Conservation (phyloP, 768 basidiomycete genomes). For the Coprinellus aureogranulatus region DNA sequence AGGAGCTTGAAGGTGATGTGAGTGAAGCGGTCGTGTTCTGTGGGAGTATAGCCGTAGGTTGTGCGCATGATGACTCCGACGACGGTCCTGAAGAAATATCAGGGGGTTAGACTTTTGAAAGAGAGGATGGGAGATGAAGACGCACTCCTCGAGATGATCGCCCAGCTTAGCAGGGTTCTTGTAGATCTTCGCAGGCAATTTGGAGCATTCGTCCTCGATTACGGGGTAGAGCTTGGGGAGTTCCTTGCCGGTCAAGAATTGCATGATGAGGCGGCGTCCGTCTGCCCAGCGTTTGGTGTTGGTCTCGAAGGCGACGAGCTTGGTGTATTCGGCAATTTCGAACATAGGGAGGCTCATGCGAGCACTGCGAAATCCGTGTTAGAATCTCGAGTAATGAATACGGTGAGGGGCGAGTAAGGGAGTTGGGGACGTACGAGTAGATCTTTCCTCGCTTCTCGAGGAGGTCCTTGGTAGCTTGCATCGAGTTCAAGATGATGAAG, state of each 20-base stretch:
- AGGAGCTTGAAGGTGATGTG: constrained; percentile 4
- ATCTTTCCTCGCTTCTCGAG: constrained; percentile 40
- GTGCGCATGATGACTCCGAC: constrained; percentile 1
- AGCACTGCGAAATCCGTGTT: too few species aligned
- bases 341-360: not conserved
- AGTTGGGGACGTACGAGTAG: too few species aligned
- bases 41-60: not conserved
- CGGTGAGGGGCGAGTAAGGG: too few species aligned
- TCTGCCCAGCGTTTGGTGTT: constrained; percentile 1
- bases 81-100: constrained; percentile 1
- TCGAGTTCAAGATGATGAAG: constrained; percentile 35
- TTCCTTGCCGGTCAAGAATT: not conserved
- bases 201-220: constrained; percentile 1
- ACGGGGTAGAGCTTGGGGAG: constrained; percentile 1
- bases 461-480: constrained; percentile 31
- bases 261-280: not conserved
- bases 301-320: constrained; percentile 1
- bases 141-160: not conserved
- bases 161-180: not conserved
- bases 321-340: constrained; percentile 1
- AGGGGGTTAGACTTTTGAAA: too few species aligned
- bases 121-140: too few species aligned
- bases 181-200: constrained; percentile 3
- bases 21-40: not conserved
- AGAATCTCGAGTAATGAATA: too few species aligned